phyloP scores from a whole-genome alignment of 306 rosid genomes.

The Casuarina cunninghamiana region DNA sequence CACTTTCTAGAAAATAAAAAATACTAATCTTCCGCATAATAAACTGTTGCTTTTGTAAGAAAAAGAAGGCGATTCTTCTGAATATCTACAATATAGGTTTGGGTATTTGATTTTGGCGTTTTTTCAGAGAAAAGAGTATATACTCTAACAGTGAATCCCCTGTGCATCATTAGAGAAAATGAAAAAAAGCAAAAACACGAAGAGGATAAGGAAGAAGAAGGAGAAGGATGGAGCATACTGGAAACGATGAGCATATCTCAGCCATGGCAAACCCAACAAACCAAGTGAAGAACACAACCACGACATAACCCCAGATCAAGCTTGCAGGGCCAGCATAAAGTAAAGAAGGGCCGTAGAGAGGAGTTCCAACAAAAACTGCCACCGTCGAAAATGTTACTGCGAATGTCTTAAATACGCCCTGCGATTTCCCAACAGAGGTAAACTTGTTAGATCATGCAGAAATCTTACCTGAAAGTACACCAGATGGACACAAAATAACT shows the following conservation, averaged over 20 bases:
- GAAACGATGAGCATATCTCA: slow-evolving; percentile 41
- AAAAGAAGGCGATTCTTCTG: too few species aligned
- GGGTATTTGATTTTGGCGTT: too few species aligned
- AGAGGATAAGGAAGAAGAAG: neutral
- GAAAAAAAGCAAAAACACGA: neutral
- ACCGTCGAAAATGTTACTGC: slow-evolving; percentile 40
- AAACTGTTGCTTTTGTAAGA: too few species aligned
- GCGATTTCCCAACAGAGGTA: neutral
- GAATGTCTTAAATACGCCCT: slow-evolving; percentile 32
- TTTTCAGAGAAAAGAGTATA: too few species aligned
- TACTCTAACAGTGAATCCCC: neutral
- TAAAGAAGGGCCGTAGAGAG: slow-evolving; percentile 33
- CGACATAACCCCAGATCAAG: slow-evolving; percentile 32
- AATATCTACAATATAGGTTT: too few species aligned
- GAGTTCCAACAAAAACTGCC: slow-evolving; percentile 36
- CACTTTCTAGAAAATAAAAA: too few species aligned
- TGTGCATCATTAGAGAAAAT: neutral
- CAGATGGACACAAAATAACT: neutral
- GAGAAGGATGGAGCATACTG: slow-evolving; percentile 17
- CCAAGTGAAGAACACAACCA: slow-evolving; percentile 36
- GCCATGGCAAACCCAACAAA: slow-evolving; percentile 43
- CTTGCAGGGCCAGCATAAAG: slow-evolving; percentile 40
- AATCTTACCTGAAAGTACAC: neutral
- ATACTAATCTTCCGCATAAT: too few species aligned
- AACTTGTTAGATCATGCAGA: too few species aligned